Conservation (phyloP, 257 asterid genomes). For the Scutellaria barbata region DNA sequence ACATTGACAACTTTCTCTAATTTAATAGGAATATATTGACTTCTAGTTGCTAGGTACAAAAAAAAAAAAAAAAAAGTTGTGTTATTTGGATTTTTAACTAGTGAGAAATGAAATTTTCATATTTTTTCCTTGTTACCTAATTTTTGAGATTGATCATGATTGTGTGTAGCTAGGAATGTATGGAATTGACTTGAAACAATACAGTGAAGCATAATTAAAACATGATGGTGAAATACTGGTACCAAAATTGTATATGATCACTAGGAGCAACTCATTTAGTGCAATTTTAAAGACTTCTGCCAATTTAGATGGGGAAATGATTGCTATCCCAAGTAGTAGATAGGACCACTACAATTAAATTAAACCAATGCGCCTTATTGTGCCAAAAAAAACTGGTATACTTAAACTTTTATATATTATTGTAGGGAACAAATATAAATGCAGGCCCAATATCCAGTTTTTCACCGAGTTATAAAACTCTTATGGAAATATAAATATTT, state of each 20-base stretch:
- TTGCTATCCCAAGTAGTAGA: slow-evolving; percentile 53
- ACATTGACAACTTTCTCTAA: slow-evolving; percentile 40
- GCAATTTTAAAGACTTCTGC: slow-evolving; percentile 46
- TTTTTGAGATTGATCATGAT: not conserved
- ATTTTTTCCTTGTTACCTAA: not conserved
- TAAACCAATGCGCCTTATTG: slow-evolving; percentile 30
- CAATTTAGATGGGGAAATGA: slow-evolving; percentile 50
- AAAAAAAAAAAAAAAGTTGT: not conserved
- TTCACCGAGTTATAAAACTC: too few species aligned
- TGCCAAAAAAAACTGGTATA: slow-evolving; percentile 33
- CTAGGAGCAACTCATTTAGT: slow-evolving; percentile 44
- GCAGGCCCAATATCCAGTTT: not conserved
- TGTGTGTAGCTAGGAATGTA: slow-evolving; percentile 30
- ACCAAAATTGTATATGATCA: slow-evolving; percentile 50
- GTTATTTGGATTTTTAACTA: not conserved
- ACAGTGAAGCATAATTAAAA: slow-evolving; percentile 33
- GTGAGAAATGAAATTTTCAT: too few species aligned
- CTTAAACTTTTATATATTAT: slow-evolving; percentile 35
- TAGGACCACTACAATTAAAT: slow-evolving; percentile 52
- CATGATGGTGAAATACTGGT: slow-evolving; percentile 46
- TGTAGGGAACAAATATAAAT: not conserved
- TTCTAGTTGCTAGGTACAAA: slow-evolving; percentile 27
- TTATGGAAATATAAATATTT: too few species aligned
- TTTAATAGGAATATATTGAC: slow-evolving; percentile 32
- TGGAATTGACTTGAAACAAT: slow-evolving; percentile 38